phyloP scores from a whole-genome alignment of 345 rosid species.

The sweet orange (Citrus sinensis) region DNA sequence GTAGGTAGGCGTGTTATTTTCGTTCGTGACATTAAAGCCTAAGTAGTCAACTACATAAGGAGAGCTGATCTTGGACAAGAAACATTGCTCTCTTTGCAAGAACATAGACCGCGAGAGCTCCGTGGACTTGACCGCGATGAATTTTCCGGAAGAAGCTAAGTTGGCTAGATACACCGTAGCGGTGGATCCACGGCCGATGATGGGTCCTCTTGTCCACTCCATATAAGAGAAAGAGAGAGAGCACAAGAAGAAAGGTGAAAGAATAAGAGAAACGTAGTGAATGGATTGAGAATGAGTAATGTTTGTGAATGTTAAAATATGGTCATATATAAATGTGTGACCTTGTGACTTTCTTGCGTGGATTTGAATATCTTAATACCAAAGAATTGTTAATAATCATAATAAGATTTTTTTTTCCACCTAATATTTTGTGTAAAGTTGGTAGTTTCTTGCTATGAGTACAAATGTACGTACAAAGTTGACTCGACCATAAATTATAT shows the following conservation, averaged over 20 bases:
- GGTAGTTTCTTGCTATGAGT: too few relatives aligned
- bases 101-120: conserved; percentile 47
- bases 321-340: not conserved
- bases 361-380: not conserved
- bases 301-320: not conserved
- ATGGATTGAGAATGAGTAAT: not conserved
- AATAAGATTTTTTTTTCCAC: too few relatives aligned
- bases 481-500: too few relatives aligned
- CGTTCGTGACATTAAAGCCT: conserved; percentile 40
- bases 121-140: conserved; percentile 65
- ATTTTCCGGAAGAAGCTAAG: conserved; percentile 37
- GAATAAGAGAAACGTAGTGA: not conserved
- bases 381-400: not conserved
- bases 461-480: too few relatives aligned
- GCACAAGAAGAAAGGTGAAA: conserved; percentile 1
- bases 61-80: conserved; percentile 56
- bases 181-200: conserved; percentile 82
- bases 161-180: conserved; percentile 76
- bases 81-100: conserved; percentile 48
- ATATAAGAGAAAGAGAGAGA: conserved; percentile 18
- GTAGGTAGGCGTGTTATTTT: conserved; percentile 31
- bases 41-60: conserved; percentile 63
- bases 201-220: conserved; percentile 77
- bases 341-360: not conserved
- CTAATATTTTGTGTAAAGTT: too few relatives aligned